phyloP scores from a whole-genome alignment of 805 yeast species.

The Komagataella ulmi region DNA sequence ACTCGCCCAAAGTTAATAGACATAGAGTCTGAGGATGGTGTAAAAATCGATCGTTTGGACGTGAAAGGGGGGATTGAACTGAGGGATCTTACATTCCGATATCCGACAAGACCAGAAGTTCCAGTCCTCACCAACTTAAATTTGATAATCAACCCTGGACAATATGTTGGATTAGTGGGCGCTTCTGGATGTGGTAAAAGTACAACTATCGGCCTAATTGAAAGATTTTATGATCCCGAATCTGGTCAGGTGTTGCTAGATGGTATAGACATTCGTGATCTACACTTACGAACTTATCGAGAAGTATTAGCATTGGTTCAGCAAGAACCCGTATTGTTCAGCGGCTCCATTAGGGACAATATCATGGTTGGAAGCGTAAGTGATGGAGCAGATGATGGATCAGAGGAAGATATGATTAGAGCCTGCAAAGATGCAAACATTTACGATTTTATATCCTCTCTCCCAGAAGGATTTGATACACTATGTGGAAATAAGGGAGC shows the following conservation, averaged over 20 bases:
- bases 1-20: neutral
- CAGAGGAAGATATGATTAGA: slow-evolving; percentile 24
- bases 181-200: slow-evolving; percentile 90
- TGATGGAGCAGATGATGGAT: slow-evolving; percentile 11
- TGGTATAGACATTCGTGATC: slow-evolving; percentile 29
- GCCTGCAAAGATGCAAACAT: slow-evolving; percentile 35
- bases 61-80: slow-evolving; percentile 48
- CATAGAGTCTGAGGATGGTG: neutral
- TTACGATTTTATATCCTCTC: slow-evolving; percentile 34
- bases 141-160: slow-evolving; percentile 62
- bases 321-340: slow-evolving; percentile 61
- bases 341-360: slow-evolving; percentile 64
- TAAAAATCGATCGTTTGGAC: neutral
- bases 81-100: slow-evolving; percentile 50
- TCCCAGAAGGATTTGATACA: slow-evolving; percentile 51
- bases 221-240: slow-evolving; percentile 34
- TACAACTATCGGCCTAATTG: slow-evolving; percentile 46
- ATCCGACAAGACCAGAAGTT: slow-evolving; percentile 75
- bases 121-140: slow-evolving; percentile 48
- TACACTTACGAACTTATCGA: slow-evolving; percentile 37
- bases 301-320: slow-evolving; percentile 52
- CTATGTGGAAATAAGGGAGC: slow-evolving; percentile 33
- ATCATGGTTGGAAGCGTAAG: slow-evolving; percentile 43
- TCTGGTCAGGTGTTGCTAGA: slow-evolving; percentile 28
- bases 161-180: slow-evolving; percentile 73